phyloP scores from a whole-genome alignment of 306 rosid species.

The Pachyrhizus erosus region DNA sequence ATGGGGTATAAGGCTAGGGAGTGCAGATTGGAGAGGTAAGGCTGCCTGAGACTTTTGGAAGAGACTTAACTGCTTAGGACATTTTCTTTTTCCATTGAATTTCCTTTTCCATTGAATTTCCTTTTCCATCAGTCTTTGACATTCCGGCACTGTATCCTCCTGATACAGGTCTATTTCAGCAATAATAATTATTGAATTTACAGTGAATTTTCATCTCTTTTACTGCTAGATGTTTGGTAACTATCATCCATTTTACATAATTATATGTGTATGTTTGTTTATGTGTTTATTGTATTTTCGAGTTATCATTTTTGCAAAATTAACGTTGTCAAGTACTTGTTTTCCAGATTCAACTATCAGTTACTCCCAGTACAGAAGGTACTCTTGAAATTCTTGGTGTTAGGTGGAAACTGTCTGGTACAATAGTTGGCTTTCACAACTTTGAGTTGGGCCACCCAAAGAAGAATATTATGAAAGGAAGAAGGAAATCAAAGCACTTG shows the following conservation, averaged over 20 bases:
- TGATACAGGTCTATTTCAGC: neutral
- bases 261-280: neutral
- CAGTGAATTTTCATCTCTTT: neutral
- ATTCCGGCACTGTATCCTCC: neutral
- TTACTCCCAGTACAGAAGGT: slow-evolving; percentile 82
- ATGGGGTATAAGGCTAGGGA: neutral
- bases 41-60: neutral
- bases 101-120: neutral
- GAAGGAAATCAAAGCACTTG: slow-evolving; percentile 57
- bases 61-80: neutral
- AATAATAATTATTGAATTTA: neutral
- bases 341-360: slow-evolving; percentile 88
- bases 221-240: neutral
- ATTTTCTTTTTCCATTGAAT: neutral
- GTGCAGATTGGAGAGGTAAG: neutral
- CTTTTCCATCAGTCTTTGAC: neutral
- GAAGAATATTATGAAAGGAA: slow-evolving; percentile 64
- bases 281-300: neutral
- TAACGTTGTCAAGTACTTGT: slow-evolving; percentile 31
- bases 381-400: slow-evolving; percentile 82
- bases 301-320: slow-evolving; percentile 29
- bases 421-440: slow-evolving; percentile 77
- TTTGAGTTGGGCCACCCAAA: slow-evolving; percentile 66
- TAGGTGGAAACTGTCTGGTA: slow-evolving; percentile 85
- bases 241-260: neutral